These are phyloP conservation scores for Asterochloris erici DNA, from an alignment of 139 green algal species.

Conservation along the genomic window DNA sequence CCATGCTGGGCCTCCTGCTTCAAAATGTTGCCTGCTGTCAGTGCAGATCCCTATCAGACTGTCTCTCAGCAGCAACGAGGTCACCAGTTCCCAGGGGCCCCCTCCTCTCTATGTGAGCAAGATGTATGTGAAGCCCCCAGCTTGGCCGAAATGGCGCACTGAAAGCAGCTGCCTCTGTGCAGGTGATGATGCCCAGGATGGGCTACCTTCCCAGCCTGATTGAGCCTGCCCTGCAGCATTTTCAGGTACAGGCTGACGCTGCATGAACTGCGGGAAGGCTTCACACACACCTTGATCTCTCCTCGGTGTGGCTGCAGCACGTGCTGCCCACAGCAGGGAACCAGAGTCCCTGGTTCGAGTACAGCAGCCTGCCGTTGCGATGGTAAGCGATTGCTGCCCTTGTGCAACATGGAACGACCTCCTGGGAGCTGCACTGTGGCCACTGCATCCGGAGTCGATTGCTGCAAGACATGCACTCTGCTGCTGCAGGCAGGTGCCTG, in stretches of 20 bases:
- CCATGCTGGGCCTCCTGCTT: background rate
- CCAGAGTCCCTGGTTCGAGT: slow-evolving; percentile 11
- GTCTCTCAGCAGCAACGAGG: background rate
- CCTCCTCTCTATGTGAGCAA: background rate
- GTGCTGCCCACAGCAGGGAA: slow-evolving; percentile 3
- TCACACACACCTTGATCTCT: background rate
- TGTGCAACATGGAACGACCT: background rate
- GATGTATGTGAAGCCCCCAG: background rate
- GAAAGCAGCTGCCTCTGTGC: background rate
- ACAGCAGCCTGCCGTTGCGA: slow-evolving; percentile 4
- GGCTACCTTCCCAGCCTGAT: background rate
- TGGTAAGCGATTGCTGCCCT: background rate
- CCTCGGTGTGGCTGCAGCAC: background rate
- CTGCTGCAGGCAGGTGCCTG: slow-evolving; percentile 3
- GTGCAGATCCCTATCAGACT: slow-evolving; percentile 2
- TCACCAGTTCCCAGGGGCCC: slow-evolving; percentile 3
- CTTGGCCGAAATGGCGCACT: background rate
- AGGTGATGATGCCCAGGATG: slow-evolving; percentile 1
- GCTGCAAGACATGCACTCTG: background rate
- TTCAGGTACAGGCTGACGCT: background rate
- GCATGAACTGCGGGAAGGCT: background rate
- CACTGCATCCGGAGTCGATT: too few species aligned
- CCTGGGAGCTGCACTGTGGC: background rate
- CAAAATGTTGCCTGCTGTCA: background rate
- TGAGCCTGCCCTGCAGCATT: slow-evolving; percentile 1